A percentile compares a stretch with the other conserved stretches of the same genome.
phyloP scores from a whole-genome alignment of 345 rosid genomes.

The Eucalyptus erythrocorys region DNA sequence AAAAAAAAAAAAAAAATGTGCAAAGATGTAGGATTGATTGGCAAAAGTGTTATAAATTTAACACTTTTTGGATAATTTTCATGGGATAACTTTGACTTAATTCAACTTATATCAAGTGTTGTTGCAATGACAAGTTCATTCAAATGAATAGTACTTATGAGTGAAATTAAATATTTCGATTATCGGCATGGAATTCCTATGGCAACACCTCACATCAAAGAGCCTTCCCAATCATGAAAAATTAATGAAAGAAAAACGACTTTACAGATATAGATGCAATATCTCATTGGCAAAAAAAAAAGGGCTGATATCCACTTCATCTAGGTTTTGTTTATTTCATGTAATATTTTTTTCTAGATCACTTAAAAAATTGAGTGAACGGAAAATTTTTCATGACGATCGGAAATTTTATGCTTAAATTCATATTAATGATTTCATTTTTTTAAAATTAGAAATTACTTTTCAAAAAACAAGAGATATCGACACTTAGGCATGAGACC shows the following conservation, averaged over 20 bases:
- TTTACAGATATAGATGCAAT: background rate
- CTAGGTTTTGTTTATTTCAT: background rate
- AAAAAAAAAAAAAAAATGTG: background rate
- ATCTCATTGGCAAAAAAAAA: background rate
- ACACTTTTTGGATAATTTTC: background rate
- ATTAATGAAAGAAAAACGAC: background rate
- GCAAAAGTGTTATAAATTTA: background rate
- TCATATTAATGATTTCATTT: background rate
- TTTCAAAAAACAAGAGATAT: background rate
- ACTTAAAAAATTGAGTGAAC: background rate
- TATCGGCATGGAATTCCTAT: background rate
- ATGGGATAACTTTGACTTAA: background rate
- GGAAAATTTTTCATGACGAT: too few species aligned
- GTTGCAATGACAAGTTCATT: background rate
- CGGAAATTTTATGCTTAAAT: background rate
- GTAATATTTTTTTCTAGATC: background rate
- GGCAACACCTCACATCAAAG: background rate
- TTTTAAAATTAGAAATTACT: background rate
- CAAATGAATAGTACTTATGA: background rate
- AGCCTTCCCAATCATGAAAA: background rate
- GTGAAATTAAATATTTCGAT: background rate
- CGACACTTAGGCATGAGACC: fast-evolving
- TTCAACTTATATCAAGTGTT: background rate
- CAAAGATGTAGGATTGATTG: background rate
- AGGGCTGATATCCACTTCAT: background rate